These are phyloP conservation scores for Solanum pimpinellifolium DNA, from an alignment of 257 asterid genomes.

Conservation along the genomic window DNA sequence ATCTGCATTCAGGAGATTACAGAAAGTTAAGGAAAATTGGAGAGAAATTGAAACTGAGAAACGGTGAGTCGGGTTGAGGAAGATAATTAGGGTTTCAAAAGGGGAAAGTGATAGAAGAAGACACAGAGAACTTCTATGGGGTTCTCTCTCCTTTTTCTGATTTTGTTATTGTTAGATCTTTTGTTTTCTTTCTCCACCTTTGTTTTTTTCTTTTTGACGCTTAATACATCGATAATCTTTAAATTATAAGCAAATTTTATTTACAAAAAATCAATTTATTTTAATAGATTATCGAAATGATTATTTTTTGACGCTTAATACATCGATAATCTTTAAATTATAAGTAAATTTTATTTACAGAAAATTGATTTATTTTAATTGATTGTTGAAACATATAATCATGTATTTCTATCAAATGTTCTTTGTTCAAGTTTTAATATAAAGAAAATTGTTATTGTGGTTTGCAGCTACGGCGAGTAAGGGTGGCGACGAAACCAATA, in stretches of 20 bases:
- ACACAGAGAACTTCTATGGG: not conserved
- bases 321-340: too few relatives aligned
- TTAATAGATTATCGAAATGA: not conserved
- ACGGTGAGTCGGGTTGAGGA: not conserved
- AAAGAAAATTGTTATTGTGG: too few relatives aligned
- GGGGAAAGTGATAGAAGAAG: not conserved
- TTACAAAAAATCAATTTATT: too few relatives aligned
- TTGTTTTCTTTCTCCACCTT: not conserved
- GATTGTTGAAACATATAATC: not conserved
- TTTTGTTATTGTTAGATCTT: not conserved
- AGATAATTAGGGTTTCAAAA: slow-evolving; percentile 15
- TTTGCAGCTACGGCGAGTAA: too few relatives aligned
- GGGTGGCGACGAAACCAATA: too few relatives aligned
- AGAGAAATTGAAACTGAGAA: not conserved
- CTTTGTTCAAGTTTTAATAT: too few relatives aligned
- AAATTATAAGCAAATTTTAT: too few relatives aligned
- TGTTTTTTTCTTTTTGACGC: not conserved
- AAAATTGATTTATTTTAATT: too few relatives aligned
- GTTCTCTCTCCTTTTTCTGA: not conserved
- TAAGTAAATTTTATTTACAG: too few relatives aligned
- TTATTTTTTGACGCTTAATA: too few relatives aligned
- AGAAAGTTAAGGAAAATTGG: not conserved
- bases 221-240: too few relatives aligned
- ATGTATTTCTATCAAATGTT: too few relatives aligned
- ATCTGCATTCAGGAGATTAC: not conserved